phyloP scores from a whole-genome alignment of 345 rosid genomes.

The Eucalyptus sp. region DNA sequence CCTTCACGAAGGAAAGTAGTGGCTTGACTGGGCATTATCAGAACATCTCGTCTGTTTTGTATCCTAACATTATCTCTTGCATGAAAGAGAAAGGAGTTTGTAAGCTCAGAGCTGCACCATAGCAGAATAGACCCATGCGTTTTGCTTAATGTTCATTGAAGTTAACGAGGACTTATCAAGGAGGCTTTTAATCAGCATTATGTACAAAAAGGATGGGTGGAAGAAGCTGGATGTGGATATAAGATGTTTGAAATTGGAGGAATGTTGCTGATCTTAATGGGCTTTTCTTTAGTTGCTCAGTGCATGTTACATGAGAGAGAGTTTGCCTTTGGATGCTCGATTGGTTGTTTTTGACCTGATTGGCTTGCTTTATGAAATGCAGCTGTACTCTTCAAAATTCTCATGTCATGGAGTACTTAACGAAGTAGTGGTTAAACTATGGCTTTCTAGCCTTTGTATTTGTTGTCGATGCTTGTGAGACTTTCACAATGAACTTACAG shows the following conservation, averaged over 20 bases:
- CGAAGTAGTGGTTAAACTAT: not conserved
- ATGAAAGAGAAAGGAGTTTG: not conserved
- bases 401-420: not conserved
- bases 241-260: not conserved
- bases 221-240: not conserved
- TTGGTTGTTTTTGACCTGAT: not conserved
- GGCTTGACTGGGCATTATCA: not conserved
- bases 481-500: not conserved
- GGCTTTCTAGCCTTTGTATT: not conserved
- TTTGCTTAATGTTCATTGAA: not conserved
- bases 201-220: not conserved
- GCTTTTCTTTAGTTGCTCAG: not conserved
- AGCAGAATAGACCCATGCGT: not conserved
- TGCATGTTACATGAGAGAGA: not conserved
- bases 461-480: not conserved
- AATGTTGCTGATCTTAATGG: not conserved
- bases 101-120: not conserved
- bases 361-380: not conserved
- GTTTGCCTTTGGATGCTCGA: not conserved
- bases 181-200: not conserved
- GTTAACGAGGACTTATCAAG: not conserved
- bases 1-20: not conserved
- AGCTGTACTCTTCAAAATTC: not conserved
- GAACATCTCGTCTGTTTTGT: not conserved
- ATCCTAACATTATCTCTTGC: not conserved